A percentile compares a stretch with the other conserved stretches of the same genome.
phyloP scores from a whole-genome alignment of 2,329 filamentous ascomycete genomes.

The Aureobasidium sp. region DNA sequence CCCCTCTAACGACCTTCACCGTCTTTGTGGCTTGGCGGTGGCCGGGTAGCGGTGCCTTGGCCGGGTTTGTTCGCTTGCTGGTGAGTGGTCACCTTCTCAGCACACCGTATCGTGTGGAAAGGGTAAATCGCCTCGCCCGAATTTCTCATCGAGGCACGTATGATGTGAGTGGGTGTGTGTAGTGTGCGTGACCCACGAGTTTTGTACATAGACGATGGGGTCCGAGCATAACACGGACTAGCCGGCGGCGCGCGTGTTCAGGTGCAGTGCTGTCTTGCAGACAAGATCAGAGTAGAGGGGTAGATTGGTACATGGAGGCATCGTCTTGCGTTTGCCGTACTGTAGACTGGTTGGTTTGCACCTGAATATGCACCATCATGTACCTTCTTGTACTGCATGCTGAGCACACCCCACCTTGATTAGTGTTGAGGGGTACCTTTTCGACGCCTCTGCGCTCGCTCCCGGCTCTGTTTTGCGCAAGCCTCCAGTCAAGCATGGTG shows the following conservation, averaged over 20 bases:
- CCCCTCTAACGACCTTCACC: conserved; percentile 3
- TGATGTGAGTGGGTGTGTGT: background rate
- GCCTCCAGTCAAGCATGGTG: background rate
- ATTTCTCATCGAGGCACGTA: background rate
- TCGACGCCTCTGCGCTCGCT: background rate
- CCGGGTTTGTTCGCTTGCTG: background rate
- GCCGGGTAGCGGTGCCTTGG: conserved; percentile 9
- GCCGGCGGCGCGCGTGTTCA: conserved; percentile 2
- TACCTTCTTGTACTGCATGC: conserved; percentile 4
- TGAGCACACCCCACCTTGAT: conserved; percentile 7
- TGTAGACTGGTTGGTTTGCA: conserved; percentile 2
- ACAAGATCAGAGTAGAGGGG: background rate
- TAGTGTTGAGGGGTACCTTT: conserved; percentile 9
- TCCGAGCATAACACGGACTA: background rate
- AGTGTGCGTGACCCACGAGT: conserved; percentile 9
- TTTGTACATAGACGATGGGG: background rate
- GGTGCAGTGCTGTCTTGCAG: background rate
- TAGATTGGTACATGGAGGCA: background rate
- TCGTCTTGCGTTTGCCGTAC: background rate
- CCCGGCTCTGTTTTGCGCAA: background rate
- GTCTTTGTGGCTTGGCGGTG: conserved; percentile 14
- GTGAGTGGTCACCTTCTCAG: background rate
- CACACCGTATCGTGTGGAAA: conserved; percentile 10
- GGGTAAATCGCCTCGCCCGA: background rate
- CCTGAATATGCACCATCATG: conserved; percentile 9